Evolutionary conservation across 805 yeast genomes (phyloP), one percentile per base, ranked within the genome.

Genomic region (Suhomyces pyralidae): DNA sequence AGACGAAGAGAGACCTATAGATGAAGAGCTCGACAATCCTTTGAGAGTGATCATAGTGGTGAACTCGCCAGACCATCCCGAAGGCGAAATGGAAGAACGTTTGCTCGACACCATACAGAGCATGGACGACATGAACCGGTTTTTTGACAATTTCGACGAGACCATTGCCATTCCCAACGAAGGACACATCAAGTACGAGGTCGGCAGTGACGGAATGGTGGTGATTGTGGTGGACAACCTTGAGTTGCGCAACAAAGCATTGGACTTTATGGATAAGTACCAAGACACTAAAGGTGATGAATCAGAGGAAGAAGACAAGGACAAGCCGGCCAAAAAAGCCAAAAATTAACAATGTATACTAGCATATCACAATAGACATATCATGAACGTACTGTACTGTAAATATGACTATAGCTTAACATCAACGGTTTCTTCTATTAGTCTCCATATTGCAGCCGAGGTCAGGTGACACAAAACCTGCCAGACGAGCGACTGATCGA

Each of bases 121-220:
- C 17, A 71, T 79, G 58, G 77, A 73, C 14, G 77, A 73, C 43
- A 76, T 81, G 60, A 81, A 82, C 59, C 65, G 60, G 30, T 81
- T 81, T 55, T 81, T 82, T 56, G 84, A 82, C 57, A 61, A 62
- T 38, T 82, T 82, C 58, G 86, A 82, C 60, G 77, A 70, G 40
- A 63, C 64, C 22, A 70, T 82, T 14, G 83, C 85, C 7, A 69
- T 76, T 42, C 85, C 85, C 3, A 81, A 82, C 56, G 82, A 81
- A 55, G 79, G 76, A 4, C 73, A 76, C 54, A 74, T 82, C 57
- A 81, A 81, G 60, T 82, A 82, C 58, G 85, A 82, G 55, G 84
- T 81, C 2, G 85, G 85, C 3, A 79, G 83, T 48, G 86, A 82
- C 60, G 86, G 86, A 3, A 65, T 82, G 51, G 81, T 82, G 51